phyloP scores from a whole-genome alignment of 768 basidiomycete genomes.

The Strobilomyces dryophilus region DNA sequence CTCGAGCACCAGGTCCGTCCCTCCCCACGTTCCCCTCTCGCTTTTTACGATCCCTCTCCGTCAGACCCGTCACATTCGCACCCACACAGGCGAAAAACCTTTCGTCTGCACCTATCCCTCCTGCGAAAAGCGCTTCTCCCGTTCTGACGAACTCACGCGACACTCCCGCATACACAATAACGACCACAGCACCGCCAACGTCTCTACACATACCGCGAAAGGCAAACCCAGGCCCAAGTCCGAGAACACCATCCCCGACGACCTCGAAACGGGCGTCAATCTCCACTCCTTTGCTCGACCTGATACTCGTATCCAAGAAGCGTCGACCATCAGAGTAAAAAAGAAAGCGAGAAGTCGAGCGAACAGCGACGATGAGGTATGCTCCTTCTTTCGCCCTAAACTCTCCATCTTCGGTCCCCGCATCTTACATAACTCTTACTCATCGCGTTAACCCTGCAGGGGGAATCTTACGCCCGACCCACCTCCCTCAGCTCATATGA shows the following conservation, averaged over 20 bases:
- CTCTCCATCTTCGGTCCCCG: conserved; percentile 20
- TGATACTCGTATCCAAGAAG: conserved; percentile 21
- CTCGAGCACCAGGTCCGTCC: conserved; percentile 87
- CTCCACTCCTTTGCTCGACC: conserved; percentile 23
- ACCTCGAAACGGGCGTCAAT: conserved; percentile 21
- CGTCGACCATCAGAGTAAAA: conserved; percentile 43
- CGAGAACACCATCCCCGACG: conserved; percentile 24
- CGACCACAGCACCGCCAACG: conserved; percentile 35
- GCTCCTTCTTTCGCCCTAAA: conserved; percentile 22
- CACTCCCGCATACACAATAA: conserved; percentile 91
- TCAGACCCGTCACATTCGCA: conserved; percentile 96
- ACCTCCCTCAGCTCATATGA: conserved; percentile 49
- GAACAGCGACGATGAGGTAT: conserved; percentile 81
- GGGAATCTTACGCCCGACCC: conserved; percentile 56
- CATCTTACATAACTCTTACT: conserved; percentile 25
- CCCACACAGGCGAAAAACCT: conserved; percentile 97
- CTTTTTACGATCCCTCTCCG: conserved; percentile 13
- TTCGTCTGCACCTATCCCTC: conserved; percentile 87
- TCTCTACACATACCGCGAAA: conserved; percentile 22
- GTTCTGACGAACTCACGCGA: conserved; percentile 97
- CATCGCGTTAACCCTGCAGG: conserved; percentile 31
- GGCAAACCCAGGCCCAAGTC: conserved; percentile 29
- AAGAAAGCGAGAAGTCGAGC: conserved; percentile 78
- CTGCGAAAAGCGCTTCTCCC: conserved; percentile 98
- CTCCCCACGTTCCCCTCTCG: conserved; percentile 9